Base-by-base conservation (phyloP, 192 early-diverging fungal genomes). In the Coemansia javaensis region DNA sequence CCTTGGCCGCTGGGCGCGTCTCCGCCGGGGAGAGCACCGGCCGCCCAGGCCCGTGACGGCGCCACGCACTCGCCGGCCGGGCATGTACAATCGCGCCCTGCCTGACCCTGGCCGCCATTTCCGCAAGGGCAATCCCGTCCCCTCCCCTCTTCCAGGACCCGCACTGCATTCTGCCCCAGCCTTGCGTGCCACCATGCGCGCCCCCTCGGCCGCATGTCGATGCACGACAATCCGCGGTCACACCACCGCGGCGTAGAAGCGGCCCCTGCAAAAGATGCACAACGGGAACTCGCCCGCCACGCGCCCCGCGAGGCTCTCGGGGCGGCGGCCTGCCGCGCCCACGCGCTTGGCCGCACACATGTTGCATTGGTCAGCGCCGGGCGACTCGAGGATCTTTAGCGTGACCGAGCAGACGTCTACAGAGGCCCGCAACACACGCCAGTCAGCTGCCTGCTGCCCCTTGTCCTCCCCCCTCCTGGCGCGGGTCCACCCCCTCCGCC, bases 331-430 rank as follows among this genome's bases (percentile, higher is more conserved):
- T 5, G 1, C 46, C 24, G 23, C 32, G 18, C 32, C 32, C 47
- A 21, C 50, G 32, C 56, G 52, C 56, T 56, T 63, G 52, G 67
- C 60, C 30, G 44, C 31, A 28, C 61, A 64, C 14, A 50, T 64
- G 41, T 44, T 48, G 50, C 68, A 72, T 30, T 63, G 68, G 31
- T 56, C 49, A 2, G 68, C 59, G 34, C 61, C 42, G 2, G 68
- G 56, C 47, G 44, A 33, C 15, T 38, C 40, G 15, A 72, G 44
- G 12, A 64, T 33, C 20, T 15, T 48, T 16, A 72, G 35, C 16
- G 68, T 65, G 54, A 61, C 63, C 2, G 63, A 57, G 44, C 63
- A 73, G 33, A 66, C 32, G 40, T 65, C 69, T 73, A 65, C 45
- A 37, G 12, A 8, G 0, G 4, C 25, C 15, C 23, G 15, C 15